Evolutionary conservation across 2,329 filamentous ascomycete genomes (phyloP).

Genomic region (Myrmaecium sp.): DNA sequence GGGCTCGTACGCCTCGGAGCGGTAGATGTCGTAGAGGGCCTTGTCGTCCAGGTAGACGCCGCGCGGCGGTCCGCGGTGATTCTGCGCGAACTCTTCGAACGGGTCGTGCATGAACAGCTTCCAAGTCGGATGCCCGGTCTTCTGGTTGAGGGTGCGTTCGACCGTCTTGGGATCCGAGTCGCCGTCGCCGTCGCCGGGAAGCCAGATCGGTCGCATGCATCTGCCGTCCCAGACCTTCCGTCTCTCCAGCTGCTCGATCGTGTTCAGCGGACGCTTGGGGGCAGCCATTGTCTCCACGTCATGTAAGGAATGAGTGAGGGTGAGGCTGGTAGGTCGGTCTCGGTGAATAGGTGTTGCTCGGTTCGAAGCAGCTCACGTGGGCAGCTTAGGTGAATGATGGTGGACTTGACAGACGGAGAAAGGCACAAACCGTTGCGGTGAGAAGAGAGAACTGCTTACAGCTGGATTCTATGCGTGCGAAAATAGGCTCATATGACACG

Average conservation of each 20-base stretch:
- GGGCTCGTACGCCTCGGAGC: conserved; percentile 13
- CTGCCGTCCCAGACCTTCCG: conserved; percentile 14
- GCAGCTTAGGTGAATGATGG: no score
- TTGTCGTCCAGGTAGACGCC: conserved; percentile 25
- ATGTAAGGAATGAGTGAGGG: neutral
- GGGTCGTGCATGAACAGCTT: conserved; percentile 19
- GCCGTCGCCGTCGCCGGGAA: conserved; percentile 20
- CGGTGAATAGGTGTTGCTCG: neutral
- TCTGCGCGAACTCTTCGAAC: conserved; percentile 9
- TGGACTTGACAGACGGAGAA: no score
- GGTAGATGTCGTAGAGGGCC: conserved; percentile 17
- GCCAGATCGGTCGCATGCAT: conserved; percentile 20
- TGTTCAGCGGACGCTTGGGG: neutral
- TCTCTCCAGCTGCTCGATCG: no score
- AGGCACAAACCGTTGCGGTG: no score
- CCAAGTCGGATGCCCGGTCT: conserved; percentile 19
- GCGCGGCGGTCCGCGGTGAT: conserved; percentile 15
- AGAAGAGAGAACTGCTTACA: no score
- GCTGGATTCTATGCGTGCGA: no score
- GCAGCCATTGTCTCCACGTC: neutral
- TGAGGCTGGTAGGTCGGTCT: neutral
- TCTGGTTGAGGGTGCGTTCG: conserved; percentile 8
- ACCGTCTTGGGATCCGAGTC: conserved; percentile 12
- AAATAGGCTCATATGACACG: no score
- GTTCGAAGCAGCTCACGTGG: no score